phyloP scores from a whole-genome alignment of 2,329 filamentous ascomycete species.

The Colletotrichum lupini region DNA sequence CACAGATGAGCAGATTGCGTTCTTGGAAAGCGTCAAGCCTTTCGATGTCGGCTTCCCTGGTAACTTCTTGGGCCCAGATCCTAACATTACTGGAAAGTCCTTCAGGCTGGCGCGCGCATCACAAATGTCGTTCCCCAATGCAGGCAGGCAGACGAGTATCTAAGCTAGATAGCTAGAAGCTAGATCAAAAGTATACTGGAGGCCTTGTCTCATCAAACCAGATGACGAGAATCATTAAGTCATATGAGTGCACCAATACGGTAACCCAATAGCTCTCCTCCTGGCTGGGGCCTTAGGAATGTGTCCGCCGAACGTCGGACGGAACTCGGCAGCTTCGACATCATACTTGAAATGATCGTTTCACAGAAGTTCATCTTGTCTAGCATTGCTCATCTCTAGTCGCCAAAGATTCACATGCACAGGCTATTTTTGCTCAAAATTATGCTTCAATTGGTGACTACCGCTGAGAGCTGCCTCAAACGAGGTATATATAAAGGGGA shows the following conservation, averaged over 20 bases:
- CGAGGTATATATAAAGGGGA: neutral
- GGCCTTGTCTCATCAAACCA: neutral
- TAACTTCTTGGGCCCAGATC: slow-evolving; percentile 50
- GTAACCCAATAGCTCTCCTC: too few relatives aligned
- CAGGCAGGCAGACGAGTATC: slow-evolving; percentile 15
- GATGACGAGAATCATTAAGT: neutral
- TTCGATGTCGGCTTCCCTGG: slow-evolving; percentile 69
- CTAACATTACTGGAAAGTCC: slow-evolving; percentile 33
- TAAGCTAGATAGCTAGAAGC: neutral
- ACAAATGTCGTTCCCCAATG: slow-evolving; percentile 30
- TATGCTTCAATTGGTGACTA: neutral
- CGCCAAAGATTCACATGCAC: neutral
- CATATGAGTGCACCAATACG: too few relatives aligned
- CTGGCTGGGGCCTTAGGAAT: too few relatives aligned
- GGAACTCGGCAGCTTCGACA: too few relatives aligned
- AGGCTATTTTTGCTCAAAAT: neutral
- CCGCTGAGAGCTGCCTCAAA: neutral
- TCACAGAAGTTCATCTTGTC: neutral
- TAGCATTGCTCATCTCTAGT: neutral
- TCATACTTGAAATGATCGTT: too few relatives aligned
- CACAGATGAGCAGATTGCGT: slow-evolving; percentile 61
- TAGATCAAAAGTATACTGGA: neutral
- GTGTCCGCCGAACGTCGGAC: too few relatives aligned
- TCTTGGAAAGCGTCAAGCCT: slow-evolving; percentile 62
- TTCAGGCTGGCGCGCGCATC: slow-evolving; percentile 12